Base-by-base conservation (phyloP, 1,139 yeast genomes). In the Hyphopichia khmerensis region DNA sequence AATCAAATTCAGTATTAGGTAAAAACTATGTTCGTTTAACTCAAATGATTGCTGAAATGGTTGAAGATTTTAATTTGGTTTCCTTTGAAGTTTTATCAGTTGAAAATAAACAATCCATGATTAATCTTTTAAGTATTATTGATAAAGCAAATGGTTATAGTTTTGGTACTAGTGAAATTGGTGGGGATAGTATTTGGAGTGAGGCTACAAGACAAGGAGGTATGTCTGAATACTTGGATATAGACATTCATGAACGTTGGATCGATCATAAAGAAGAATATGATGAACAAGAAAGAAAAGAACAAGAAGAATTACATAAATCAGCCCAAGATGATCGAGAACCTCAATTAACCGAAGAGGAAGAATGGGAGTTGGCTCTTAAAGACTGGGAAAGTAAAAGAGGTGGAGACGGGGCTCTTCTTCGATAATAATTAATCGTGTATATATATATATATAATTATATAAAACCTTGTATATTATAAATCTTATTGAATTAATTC, bases 151-250 rank as follows among this genome's bases (percentile, higher is more conserved):
- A 84, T 52, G 99, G 99, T 0, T 95, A 95, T 59, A 77, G 87
- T 51, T 90, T 88, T 68, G 99, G 99, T 0, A 69, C 90, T 2
- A 86, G 90, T 29, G 99, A 95, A 53, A 75, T 91, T 13, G 96
- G 97, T 3, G 98, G 98, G 15, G 99, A 95, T 59, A 79, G 95
- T 0, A 82, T 93, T 3, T 95, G 99, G 99, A 87, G 91, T 14
- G 96, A 91, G 53, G 96, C 97, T 0, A 79, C 93, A 1, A 75
- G 99, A 48, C 93, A 87, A 52, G 81, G 84, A 5, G 87, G 90
- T 2, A 64, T 69, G 41, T 72, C 75, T 0, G 79, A 76, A 3
- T 55, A 53, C 36, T 74, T 72, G 40, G 70, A 67, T 16, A 72
- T 84, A 6, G 96, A 91, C 58, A 79, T 90, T 6, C 99, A 95